Conservation (phyloP, 257 asterid species). For the Scutellaria galericulata region DNA sequence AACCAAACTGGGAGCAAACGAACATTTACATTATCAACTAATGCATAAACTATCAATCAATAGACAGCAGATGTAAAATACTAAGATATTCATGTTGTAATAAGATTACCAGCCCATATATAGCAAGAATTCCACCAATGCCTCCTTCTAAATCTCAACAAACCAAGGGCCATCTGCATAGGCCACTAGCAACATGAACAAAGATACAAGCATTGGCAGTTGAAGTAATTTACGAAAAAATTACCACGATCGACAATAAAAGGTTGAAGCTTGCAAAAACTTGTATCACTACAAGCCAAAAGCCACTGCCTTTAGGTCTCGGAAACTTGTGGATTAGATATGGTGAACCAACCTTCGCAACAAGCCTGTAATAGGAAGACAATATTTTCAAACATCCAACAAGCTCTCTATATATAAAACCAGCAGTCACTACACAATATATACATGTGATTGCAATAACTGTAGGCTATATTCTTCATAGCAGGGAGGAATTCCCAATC, state of each 20-base stretch:
- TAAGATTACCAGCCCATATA: constrained; percentile 70
- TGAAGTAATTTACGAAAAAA: constrained; percentile 2
- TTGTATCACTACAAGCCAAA: constrained; percentile 81
- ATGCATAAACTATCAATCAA: constrained; percentile 22
- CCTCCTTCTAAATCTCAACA: constrained; percentile 55
- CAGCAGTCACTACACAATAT: not conserved
- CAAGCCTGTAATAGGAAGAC: constrained; percentile 57
- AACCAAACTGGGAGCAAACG: constrained; percentile 72
- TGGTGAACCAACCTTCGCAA: constrained; percentile 58
- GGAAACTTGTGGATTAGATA: constrained; percentile 69
- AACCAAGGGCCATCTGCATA: constrained; percentile 73
- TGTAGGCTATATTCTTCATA: constrained; percentile 12
- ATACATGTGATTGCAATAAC: constrained; percentile 12
- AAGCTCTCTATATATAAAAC: not conserved
- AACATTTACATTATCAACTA: constrained; percentile 36
- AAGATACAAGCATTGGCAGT: constrained; percentile 1
- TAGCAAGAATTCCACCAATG: constrained; percentile 93
- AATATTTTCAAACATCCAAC: not conserved
- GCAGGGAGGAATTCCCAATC: not conserved
- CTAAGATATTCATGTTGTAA: constrained; percentile 16
- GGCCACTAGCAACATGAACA: constrained; percentile 37
- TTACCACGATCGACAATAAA: constrained; percentile 72
- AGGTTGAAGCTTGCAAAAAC: constrained; percentile 87
- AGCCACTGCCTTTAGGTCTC: constrained; percentile 73
- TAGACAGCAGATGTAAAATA: not conserved